Evolutionary conservation across 2,329 filamentous ascomycete species (phyloP), one percentile per base, ranked within the genome.

Genomic region (Fusarium floridanum): DNA sequence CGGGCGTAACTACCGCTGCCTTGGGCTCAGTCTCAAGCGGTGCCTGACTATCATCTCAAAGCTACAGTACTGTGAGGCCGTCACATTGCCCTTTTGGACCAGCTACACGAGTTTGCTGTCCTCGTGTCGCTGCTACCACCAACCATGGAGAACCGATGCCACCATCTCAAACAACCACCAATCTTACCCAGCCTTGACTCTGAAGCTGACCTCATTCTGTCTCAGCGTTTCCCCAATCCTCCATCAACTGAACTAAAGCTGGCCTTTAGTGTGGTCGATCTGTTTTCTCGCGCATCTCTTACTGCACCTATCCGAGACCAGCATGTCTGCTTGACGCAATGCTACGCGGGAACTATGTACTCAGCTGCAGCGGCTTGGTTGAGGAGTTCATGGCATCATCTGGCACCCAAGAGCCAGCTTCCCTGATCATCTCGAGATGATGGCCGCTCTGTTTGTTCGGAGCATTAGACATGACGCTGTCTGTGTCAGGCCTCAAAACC

Each of bases 241-340:
- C 27, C 64, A 53, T 76, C 68, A 68, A 64, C 34, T 67, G 50
- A n/a, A 64, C 68, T 68, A 17, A 69, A 64, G 60, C 69, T 61
- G 48, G 64, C 61, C 63, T 43, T 70, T 75, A 67, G 75, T 63
- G 76, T 61, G 53, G 75, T 53, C 75, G 75, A 78, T 72, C 75
- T 72, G 71, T 73, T 67, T 72, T 60, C 64, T 73, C 50, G 66
- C 57, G 37, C 72, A 67, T 67, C 56, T 59, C 53, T 68, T 65
- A 69, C 70, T 77, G 74, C 75, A 74, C 66, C 61, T 76, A 76
- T 75, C 75, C 77, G 77, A 77, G 74, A 78, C 76, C 68, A 74
- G 63, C 67, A 73, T 66, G 73, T 67, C 68, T 61, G 68, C 68
- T 78, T 76, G 76, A 77, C 64, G 75, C 75, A 78, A 76, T 76